phyloP scores from a whole-genome alignment of 148 eudicot species.

The Spergularia marina region DNA sequence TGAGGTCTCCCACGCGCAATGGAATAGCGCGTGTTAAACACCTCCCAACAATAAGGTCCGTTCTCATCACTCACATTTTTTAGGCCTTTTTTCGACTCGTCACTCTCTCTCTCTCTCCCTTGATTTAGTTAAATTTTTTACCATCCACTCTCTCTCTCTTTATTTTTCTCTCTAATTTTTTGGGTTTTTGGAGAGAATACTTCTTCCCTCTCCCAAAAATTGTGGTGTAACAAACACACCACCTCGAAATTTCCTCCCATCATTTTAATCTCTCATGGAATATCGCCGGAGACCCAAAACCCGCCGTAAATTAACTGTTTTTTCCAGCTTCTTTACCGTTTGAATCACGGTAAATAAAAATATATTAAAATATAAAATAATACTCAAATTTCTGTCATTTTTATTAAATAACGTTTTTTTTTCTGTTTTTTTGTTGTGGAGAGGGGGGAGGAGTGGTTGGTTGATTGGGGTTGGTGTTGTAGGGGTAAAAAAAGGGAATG shows the following conservation, averaged over 20 bases:
- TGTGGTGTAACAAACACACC: slow-evolving; percentile 22
- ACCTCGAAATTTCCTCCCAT: slow-evolving; percentile 26
- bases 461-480: too few relatives aligned
- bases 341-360: not conserved
- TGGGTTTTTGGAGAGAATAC: slow-evolving; percentile 11
- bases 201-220: slow-evolving; percentile 16
- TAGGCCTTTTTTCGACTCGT: not conserved
- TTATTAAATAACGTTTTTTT: too few relatives aligned
- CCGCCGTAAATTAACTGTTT: slow-evolving; percentile 28
- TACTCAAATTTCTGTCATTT: not conserved
- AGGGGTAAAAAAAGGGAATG: not conserved
- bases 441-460: slow-evolving; percentile 10
- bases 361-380: not conserved
- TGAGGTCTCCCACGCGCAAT: not conserved
- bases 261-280: slow-evolving; percentile 24
- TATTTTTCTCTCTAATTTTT: not conserved
- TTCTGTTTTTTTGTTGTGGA: not conserved
- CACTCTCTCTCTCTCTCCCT: slow-evolving; percentile 11
- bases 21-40: slow-evolving; percentile 1
- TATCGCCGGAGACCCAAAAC: slow-evolving; percentile 14
- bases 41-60: slow-evolving; percentile 11
- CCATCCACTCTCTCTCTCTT: slow-evolving; percentile 6
- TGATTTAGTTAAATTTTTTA: not conserved
- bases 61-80: not conserved
- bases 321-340: slow-evolving; percentile 22